These are phyloP conservation scores for Cinnamomum micranthum DNA, from an alignment of 164 flowering plant species.

Conservation along the genomic window DNA sequence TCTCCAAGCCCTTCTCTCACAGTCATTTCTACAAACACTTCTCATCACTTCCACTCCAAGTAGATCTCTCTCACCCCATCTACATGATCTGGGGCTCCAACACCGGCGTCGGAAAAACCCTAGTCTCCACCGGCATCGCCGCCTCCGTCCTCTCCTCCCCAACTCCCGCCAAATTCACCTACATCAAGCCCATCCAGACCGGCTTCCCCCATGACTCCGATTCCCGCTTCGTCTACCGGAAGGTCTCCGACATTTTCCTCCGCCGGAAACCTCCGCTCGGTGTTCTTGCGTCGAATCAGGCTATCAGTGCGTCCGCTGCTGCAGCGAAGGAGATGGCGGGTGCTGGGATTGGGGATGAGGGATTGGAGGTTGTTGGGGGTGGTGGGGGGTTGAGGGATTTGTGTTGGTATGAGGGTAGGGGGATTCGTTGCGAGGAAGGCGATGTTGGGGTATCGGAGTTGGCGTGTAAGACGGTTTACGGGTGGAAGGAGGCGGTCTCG, in stretches of 20 bases:
- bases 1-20: neutral
- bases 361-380: conserved; percentile 5
- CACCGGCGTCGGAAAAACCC: conserved; percentile 91
- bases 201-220: conserved; percentile 96
- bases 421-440: conserved; percentile 22
- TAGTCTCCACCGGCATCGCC: conserved; percentile 86
- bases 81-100: conserved; percentile 84
- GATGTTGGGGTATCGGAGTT: conserved; percentile 32
- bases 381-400: conserved; percentile 37
- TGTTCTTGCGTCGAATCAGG: conserved; percentile 53
- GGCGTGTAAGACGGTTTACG: conserved; percentile 69
- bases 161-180: conserved; percentile 38
- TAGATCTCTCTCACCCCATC: conserved; percentile 70
- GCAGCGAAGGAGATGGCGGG: conserved; percentile 26
- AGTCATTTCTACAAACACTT: conserved; percentile 1
- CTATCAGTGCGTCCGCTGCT: conserved; percentile 41
- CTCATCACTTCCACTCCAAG: neutral
- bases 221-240: conserved; percentile 60
- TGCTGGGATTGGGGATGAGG: conserved; percentile 9
- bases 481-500: conserved; percentile 85
- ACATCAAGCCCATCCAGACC: conserved; percentile 89
- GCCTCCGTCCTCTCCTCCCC: conserved; percentile 34
- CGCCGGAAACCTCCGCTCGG: conserved; percentile 23
- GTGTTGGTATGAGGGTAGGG: conserved; percentile 47
- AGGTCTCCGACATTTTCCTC: conserved; percentile 41